Evolutionary conservation across 352 stramenopile genomes (phyloP).

Genomic region (Phytophthora citrophthora): DNA sequence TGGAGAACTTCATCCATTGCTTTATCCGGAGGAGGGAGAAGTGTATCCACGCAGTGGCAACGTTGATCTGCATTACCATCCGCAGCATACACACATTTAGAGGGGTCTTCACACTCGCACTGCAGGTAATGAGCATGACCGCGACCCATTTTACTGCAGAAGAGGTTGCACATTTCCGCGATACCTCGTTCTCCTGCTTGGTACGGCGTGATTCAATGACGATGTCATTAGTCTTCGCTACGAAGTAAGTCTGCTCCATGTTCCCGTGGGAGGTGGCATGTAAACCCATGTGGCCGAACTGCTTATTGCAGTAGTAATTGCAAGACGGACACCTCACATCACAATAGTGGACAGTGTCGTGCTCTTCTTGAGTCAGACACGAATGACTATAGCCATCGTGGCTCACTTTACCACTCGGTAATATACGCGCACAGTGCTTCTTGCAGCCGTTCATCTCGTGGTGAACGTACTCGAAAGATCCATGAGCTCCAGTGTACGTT

Average conservation of each 20-base stretch:
- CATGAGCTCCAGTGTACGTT: conserved; percentile 51
- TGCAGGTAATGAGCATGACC: conserved; percentile 44
- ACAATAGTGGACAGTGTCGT: conserved; percentile 57
- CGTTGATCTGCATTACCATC: conserved; percentile 27
- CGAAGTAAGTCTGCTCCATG: conserved; percentile 72
- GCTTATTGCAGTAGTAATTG: conserved; percentile 69
- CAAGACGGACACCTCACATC: conserved; percentile 59
- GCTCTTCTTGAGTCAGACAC: conserved; percentile 30
- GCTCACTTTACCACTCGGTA: conserved; percentile 38
- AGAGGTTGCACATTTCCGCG: conserved; percentile 58
- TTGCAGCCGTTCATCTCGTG: conserved; percentile 77
- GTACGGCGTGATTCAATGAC: conserved; percentile 49
- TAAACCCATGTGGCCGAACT: conserved; percentile 49
- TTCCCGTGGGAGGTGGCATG: conserved; percentile 72
- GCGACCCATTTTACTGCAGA: conserved; percentile 43
- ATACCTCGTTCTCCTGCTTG: conserved; percentile 37
- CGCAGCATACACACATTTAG: conserved; percentile 34
- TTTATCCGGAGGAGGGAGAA: conserved; percentile 27
- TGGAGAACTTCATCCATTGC: conserved; percentile 53
- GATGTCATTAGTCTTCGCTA: conserved; percentile 55
- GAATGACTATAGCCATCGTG: conserved; percentile 43
- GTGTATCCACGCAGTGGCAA: conserved; percentile 36
- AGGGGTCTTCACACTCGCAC: conserved; percentile 20
- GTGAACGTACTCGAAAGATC: conserved; percentile 61
- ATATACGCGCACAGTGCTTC: conserved; percentile 49